Evolutionary conservation across 371 early-diverging fungal species (phyloP).

Genomic region (Sporodiniella umbellata): DNA sequence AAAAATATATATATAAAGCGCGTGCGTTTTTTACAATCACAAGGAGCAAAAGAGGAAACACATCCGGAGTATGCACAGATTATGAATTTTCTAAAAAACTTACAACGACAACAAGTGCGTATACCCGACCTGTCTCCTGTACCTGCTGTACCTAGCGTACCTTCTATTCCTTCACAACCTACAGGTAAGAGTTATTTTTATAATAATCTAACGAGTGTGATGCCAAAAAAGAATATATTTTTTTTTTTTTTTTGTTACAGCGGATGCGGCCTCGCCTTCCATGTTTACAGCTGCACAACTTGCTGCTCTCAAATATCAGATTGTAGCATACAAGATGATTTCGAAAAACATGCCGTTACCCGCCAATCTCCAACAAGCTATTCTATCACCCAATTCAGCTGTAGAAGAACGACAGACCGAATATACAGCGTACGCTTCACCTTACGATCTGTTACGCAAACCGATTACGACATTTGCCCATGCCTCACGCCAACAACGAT

Average conservation of each 20-base stretch:
- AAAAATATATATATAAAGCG: too few relatives aligned
- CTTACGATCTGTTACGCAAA: too few relatives aligned
- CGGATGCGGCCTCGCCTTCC: too few relatives aligned
- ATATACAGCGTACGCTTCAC: too few relatives aligned
- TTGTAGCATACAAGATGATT: slow-evolving; percentile 77
- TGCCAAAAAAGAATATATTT: too few relatives aligned
- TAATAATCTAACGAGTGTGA: too few relatives aligned
- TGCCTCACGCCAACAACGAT: too few relatives aligned
- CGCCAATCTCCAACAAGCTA: slow-evolving; percentile 62
- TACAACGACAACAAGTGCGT: slow-evolving; percentile 26
- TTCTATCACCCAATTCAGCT: slow-evolving; percentile 65
- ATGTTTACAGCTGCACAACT: slow-evolving; percentile 65
- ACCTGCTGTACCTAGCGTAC: not conserved
- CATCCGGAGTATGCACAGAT: slow-evolving; percentile 66
- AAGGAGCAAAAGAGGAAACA: slow-evolving; percentile 68
- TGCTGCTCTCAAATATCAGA: slow-evolving; percentile 73
- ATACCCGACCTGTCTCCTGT: slow-evolving; percentile 2
- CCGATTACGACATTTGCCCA: too few relatives aligned
- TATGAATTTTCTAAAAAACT: slow-evolving; percentile 54
- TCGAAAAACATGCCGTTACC: slow-evolving; percentile 81
- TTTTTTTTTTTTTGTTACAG: too few relatives aligned
- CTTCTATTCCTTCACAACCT: not conserved
- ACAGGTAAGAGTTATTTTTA: too few relatives aligned
- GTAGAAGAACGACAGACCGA: slow-evolving; percentile 80
- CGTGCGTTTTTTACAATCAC: slow-evolving; percentile 41